Conservation (phyloP, 371 early-diverging fungal species). For the Coemansia sp. region DNA sequence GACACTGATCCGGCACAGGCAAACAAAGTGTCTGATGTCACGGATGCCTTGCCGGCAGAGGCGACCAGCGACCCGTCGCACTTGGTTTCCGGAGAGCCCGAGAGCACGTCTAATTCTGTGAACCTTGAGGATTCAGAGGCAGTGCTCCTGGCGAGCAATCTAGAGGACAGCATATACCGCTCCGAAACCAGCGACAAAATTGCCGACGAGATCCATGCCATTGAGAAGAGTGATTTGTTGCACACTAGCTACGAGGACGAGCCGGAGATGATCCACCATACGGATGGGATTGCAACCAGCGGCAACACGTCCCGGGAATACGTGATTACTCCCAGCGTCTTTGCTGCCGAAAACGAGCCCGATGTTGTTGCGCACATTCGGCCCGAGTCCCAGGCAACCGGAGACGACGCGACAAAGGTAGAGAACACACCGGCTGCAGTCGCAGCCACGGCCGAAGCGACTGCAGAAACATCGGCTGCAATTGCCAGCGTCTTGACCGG, state of each 20-base stretch:
- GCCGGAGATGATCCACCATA: neutral
- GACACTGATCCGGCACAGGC: neutral
- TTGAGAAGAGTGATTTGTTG: slow-evolving; percentile 15
- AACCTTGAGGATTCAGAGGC: slow-evolving; percentile 46
- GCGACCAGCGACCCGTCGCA: neutral
- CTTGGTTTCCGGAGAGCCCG: neutral
- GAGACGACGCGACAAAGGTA: neutral
- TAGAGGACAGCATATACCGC: slow-evolving; percentile 40
- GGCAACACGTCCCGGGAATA: slow-evolving; percentile 9
- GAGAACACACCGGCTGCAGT: neutral
- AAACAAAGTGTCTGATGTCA: neutral
- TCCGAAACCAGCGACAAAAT: slow-evolving; percentile 2
- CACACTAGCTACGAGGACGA: slow-evolving; percentile 2
- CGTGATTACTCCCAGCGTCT: slow-evolving; percentile 34
- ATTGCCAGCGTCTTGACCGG: neutral
- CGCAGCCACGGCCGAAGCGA: neutral
- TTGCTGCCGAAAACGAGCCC: slow-evolving; percentile 14
- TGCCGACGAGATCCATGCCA: slow-evolving; percentile 28
- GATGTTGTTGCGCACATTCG: slow-evolving; percentile 5
- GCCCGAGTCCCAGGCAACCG: slow-evolving; percentile 9
- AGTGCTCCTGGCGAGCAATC: slow-evolving; percentile 35
- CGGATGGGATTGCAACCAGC: neutral
- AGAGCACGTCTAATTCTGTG: neutral
- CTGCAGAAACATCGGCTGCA: neutral
- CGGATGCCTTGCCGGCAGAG: neutral